Percentiles rank a stretch among this genome's conserved stretches.
Conservation (phyloP, 2,329 filamentous ascomycete species). For the Pezicula radicicola region DNA sequence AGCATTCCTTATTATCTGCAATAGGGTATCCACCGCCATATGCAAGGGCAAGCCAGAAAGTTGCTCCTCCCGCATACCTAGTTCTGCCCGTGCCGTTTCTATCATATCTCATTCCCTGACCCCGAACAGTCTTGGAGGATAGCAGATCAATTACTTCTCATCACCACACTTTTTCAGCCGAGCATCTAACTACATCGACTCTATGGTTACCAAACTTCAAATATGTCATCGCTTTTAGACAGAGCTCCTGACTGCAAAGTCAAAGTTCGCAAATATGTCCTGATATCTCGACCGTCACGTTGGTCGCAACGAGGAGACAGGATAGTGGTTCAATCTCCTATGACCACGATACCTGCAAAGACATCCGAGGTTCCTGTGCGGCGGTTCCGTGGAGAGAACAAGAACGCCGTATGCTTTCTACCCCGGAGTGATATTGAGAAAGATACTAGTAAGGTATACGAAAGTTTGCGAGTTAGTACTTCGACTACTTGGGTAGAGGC, state of each 20-base stretch:
- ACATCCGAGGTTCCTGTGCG: constrained; percentile 14
- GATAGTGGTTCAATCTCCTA: constrained; percentile 19
- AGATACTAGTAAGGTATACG: constrained; percentile 13
- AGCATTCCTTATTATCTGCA: neutral
- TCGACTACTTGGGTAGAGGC: constrained; percentile 6
- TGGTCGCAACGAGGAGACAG: constrained; percentile 13
- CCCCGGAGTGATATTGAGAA: constrained; percentile 19
- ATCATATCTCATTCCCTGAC: neutral
- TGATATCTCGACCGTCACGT: constrained; percentile 15
- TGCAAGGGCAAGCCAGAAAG: neutral
- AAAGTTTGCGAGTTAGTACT: constrained; percentile 6
- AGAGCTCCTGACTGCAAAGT: constrained; percentile 10
- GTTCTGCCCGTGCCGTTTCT: neutral
- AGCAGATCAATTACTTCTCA: neutral
- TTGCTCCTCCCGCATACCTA: neutral
- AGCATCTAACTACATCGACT: neutral
- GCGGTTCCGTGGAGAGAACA: constrained; percentile 11
- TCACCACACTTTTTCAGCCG: too few species aligned
- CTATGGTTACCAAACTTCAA: neutral
- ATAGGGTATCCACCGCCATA: neutral
- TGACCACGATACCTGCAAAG: constrained; percentile 10
- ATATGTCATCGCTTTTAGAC: neutral
- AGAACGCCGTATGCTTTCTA: constrained; percentile 19
- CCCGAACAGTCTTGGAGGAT: too few species aligned
- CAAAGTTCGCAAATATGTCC: constrained; percentile 16